Base-by-base conservation (phyloP, 2,329 filamentous ascomycete species). In the Emmonsiellopsis sp. region DNA sequence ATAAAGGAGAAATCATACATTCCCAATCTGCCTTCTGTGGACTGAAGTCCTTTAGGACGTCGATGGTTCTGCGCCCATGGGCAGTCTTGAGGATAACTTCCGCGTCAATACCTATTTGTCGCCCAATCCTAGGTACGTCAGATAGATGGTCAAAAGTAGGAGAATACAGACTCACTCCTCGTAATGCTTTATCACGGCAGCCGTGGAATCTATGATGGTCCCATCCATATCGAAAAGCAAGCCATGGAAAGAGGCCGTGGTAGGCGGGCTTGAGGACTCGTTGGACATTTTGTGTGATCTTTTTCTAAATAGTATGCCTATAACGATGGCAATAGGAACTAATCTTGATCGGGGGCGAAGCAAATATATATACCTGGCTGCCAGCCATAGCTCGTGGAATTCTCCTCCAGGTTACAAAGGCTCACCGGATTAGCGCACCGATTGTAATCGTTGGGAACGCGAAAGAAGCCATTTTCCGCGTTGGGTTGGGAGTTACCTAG, bases 51-150 rank as follows among this genome's bases (percentile, higher is more conserved):
- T 81, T 81, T 55, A 97, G 77, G 2, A 87, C 83, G 63, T 97
- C 92, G 63, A 97, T 95, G 59, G 84, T 88, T 52, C 92, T 78
- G 55, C 91, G 82, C 56, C 93, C 92, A 71, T 97, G 92, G 4
- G 89, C 95, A 6, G 89, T 95, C 62, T 88, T 80, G 21, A 97
- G 79, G 61, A 97, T 96, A 45, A 85, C 81, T 46, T 85, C 77
- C 17, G 88, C 87, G 59, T 88, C 82, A n/a, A 96, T 85, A 21
- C 87, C 87, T 62, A 96, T 85, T 66, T 95, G 88, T 9, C 13
- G 9, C 1, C 36, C 36, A n/a, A 39, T 39, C 36, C 36, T 39
- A 7, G 9, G 36, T 9, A 39, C 2, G 9, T 9, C 6, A n/a
- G 36, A 39, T 10, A n/a, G 36, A 39, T 10, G 36, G 3, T 9